Evolutionary conservation across 441 rosid genomes (phyloP).

Genomic region (Pelargonium cotyledonis): DNA sequence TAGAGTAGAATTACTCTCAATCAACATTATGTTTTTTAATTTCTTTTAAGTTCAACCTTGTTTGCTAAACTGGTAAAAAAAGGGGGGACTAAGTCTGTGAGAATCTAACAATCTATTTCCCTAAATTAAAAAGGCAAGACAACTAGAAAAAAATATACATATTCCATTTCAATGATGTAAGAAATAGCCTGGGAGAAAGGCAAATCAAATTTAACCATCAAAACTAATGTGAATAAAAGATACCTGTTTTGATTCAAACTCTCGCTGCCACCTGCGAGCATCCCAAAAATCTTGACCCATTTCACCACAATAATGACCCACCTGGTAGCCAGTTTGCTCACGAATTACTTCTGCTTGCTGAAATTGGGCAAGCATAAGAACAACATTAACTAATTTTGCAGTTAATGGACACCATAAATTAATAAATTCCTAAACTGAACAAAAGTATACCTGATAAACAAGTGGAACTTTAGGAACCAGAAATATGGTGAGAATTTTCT

Average conservation of each 20-base stretch:
- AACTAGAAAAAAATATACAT: slow-evolving; percentile 1
- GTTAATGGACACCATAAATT: slow-evolving; percentile 13
- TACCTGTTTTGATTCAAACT: slow-evolving; percentile 95
- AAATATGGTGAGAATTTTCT: slow-evolving; percentile 86
- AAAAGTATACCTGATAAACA: slow-evolving; percentile 78
- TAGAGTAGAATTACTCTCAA: neutral
- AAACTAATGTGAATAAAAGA: slow-evolving; percentile 12
- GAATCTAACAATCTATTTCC: neutral
- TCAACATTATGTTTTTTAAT: neutral
- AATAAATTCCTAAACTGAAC: slow-evolving; percentile 15
- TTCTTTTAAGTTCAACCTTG: neutral
- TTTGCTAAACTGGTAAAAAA: no score
- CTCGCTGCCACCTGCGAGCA: slow-evolving; percentile 91
- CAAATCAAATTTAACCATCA: slow-evolving; percentile 9
- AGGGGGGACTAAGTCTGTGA: no score
- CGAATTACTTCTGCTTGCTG: slow-evolving; percentile 99
- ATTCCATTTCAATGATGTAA: neutral
- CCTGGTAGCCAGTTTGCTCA: slow-evolving; percentile 64
- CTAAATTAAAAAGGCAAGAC: slow-evolving; percentile 9
- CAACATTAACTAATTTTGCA: slow-evolving; percentile 15
- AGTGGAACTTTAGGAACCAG: slow-evolving; percentile 98
- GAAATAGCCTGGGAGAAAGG: neutral
- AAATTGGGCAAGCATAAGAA: slow-evolving; percentile 24
- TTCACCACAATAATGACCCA: slow-evolving; percentile 96
- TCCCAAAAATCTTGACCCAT: slow-evolving; percentile 99